Conservation (phyloP, 768 basidiomycete genomes). For the Russula griseocarnosa region DNA sequence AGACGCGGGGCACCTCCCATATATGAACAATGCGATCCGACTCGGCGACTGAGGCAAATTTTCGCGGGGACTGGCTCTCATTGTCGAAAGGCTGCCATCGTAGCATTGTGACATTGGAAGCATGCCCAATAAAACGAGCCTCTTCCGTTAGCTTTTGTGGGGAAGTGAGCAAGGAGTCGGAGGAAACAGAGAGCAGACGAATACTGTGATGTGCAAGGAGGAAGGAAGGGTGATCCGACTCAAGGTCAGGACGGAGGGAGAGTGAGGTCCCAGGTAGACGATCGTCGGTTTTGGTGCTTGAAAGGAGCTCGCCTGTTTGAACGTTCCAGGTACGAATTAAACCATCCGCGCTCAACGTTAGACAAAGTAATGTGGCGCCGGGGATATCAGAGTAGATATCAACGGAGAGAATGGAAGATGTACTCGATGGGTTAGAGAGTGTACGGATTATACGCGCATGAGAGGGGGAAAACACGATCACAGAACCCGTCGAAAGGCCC, state of each 20-base stretch:
- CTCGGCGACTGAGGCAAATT: constrained; percentile 59
- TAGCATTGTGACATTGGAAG: constrained; percentile 49
- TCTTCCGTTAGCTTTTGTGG: constrained; percentile 44
- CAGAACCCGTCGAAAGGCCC: constrained; percentile 58
- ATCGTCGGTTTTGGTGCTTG: constrained; percentile 54
- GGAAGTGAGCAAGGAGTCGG: constrained; percentile 33
- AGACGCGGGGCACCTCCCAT: constrained; percentile 50
- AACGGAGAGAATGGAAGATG: constrained; percentile 50
- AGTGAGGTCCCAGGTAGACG: constrained; percentile 55
- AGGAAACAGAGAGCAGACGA: constrained; percentile 43
- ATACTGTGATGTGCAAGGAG: constrained; percentile 61
- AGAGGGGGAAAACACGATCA: constrained; percentile 57
- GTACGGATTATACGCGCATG: constrained; percentile 54
- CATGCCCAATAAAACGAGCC: constrained; percentile 61
- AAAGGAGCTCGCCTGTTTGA: constrained; percentile 45
- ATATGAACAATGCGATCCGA: constrained; percentile 58
- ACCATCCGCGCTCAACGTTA: constrained; percentile 59
- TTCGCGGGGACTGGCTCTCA: constrained; percentile 38
- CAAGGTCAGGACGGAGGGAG: constrained; percentile 39
- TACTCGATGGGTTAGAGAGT: constrained; percentile 52
- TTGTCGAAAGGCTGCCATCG: constrained; percentile 47
- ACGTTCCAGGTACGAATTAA: constrained; percentile 56
- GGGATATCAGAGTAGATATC: constrained; percentile 34
- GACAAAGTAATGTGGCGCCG: constrained; percentile 39
- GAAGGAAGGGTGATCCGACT: constrained; percentile 39